These are phyloP conservation scores for Boletus tylopilopsis DNA, from an alignment of 768 basidiomycete genomes.

Conservation along the genomic window DNA sequence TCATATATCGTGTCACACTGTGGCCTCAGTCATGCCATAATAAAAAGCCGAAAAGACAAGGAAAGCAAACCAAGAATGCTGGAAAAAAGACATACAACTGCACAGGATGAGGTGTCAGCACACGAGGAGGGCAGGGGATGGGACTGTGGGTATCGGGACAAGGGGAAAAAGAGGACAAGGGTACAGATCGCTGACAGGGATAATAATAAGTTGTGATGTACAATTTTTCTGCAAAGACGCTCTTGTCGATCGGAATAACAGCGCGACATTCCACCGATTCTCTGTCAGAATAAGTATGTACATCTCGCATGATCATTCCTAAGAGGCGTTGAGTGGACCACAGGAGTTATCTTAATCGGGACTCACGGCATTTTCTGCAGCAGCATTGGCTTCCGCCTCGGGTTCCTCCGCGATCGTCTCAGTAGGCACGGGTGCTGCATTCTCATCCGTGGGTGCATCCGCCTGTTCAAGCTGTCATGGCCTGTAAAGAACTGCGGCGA, in stretches of 20 bases:
- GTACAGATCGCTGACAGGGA: slow-evolving; percentile 30
- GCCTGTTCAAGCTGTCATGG: slow-evolving; percentile 18
- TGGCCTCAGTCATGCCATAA: slow-evolving; percentile 10
- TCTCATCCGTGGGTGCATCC: slow-evolving; percentile 36
- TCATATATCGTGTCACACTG: slow-evolving; percentile 11
- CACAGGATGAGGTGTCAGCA: slow-evolving; percentile 17
- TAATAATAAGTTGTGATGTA: slow-evolving; percentile 34
- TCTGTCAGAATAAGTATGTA: slow-evolving; percentile 13
- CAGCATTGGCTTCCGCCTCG: slow-evolving; percentile 41
- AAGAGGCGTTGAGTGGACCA: not conserved
- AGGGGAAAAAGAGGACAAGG: slow-evolving; percentile 4
- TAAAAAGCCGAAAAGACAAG: slow-evolving; percentile 1
- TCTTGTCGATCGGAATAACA: slow-evolving; percentile 14
- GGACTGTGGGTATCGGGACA: slow-evolving; percentile 17
- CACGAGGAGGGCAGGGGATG: slow-evolving; percentile 1
- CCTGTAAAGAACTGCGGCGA: not conserved
- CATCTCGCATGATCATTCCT: slow-evolving; percentile 22
- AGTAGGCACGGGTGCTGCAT: slow-evolving; percentile 36
- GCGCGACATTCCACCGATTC: slow-evolving; percentile 11
- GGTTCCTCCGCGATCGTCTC: slow-evolving; percentile 56
- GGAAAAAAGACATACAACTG: slow-evolving; percentile 16
- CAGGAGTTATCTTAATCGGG: not conserved
- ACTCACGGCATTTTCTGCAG: slow-evolving; percentile 32
- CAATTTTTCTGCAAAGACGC: slow-evolving; percentile 28
- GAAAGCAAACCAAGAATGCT: slow-evolving; percentile 27